Evolutionary conservation across 768 basidiomycete species (phyloP), one percentile per base, ranked within the genome.

Genomic region (Suillus bovinus): DNA sequence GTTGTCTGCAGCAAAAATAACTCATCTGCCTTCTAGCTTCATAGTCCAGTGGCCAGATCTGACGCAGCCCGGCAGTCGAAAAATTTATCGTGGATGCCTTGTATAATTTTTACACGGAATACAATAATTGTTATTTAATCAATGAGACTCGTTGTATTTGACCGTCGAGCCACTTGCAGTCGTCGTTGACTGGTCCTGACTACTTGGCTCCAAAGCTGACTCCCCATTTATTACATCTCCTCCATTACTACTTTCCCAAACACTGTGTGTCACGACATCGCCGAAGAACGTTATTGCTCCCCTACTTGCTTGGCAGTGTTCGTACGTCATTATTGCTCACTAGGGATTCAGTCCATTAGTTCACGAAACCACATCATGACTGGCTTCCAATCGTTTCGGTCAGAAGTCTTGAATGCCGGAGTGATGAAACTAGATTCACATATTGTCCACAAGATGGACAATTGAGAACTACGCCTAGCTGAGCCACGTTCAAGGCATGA

Each of bases 41-140:
- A 72, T 98, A 58, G 91, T 94, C 5, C 96, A 99, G 72, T 99
- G 96, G 96, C 87, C 89, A 22, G 78, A 83, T 55, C 72, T 88
- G 58, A 68, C 82, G 22, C 68, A 76, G 47, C 74, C 78, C 55
- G 71, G 70, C 58, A 69, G 74, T 50, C 78, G 74, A 41, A 85
- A 80, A 31, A 82, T 86, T 64, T 89, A 73, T 71, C 77, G 72
- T 38, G 90, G 87, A 33, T 88, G 88, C 78, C 78, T 92, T 22
- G 87, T 92, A 59, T 92, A 70, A 84, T 38, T 54, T 54, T 22
- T 36, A 5, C 53, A 17, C 8, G 22, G 13, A 54, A 9, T 34
- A 8, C 14, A 22, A 3, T 24, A 38, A 39, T 29, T 39, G 38
- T 39, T 27, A 20, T 27, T 39, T 27, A 10, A 27, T 56, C 16